Percentiles rank a stretch among this genome's conserved stretches.
Evolutionary conservation across 345 rosid species (phyloP).

Genomic region (Lepidium africanum): DNA sequence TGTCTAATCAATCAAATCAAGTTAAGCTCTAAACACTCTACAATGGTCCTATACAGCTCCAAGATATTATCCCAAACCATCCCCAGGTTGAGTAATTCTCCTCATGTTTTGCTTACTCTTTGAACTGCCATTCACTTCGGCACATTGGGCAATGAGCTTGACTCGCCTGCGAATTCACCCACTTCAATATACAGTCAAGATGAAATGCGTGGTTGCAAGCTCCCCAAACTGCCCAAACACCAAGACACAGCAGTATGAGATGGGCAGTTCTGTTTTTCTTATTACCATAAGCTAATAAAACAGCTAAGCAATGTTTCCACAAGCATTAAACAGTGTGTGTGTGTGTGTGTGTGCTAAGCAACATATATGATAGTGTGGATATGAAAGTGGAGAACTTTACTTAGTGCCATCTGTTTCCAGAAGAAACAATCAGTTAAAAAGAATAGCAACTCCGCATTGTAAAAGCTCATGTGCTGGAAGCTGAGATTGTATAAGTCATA

Average conservation of each 20-base stretch:
- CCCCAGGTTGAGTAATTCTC: background rate
- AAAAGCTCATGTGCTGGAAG: constrained; percentile 2
- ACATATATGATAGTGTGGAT: background rate
- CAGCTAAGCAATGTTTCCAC: background rate
- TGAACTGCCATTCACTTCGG: constrained; percentile 74
- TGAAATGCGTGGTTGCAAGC: constrained; percentile 77
- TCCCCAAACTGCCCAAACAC: constrained; percentile 50
- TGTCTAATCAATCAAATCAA: too few relatives aligned
- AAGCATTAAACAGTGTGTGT: background rate
- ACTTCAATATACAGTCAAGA: constrained; percentile 90
- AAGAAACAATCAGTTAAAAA: background rate
- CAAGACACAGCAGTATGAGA: background rate
- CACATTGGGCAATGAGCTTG: constrained; percentile 95
- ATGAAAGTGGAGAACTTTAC: constrained; percentile 31
- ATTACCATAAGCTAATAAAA: background rate
- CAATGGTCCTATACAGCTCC: too few relatives aligned
- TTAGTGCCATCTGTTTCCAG: constrained; percentile 66
- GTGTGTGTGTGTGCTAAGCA: background rate
- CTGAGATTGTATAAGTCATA: background rate
- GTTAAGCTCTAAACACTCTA: too few relatives aligned
- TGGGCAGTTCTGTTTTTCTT: too few relatives aligned
- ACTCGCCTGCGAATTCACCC: constrained; percentile 85
- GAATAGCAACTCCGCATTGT: background rate
- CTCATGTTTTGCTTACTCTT: constrained; percentile 33
- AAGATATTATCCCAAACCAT: too few relatives aligned